phyloP scores from a whole-genome alignment of 2,329 filamentous ascomycete species.

The Fusarium napiforme region DNA sequence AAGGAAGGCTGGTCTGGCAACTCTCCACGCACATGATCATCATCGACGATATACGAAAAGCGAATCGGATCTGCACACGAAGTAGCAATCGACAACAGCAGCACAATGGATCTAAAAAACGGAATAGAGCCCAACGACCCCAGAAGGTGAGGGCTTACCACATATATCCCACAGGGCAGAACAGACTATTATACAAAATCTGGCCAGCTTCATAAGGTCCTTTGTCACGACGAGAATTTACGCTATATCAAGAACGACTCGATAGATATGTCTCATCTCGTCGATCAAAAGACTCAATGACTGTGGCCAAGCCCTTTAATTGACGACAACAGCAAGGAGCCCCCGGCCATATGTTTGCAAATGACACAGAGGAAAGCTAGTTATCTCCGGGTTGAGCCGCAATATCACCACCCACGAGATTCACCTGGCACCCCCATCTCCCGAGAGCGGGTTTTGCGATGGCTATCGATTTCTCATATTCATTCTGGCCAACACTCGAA shows the following conservation, averaged over 20 bases:
- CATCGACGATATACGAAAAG: background rate
- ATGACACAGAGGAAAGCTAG: background rate
- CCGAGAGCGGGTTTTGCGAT: background rate
- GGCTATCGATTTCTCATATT: background rate
- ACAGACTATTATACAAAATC: background rate
- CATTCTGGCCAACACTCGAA: background rate
- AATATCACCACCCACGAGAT: background rate
- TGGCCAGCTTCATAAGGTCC: background rate
- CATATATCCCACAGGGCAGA: background rate
- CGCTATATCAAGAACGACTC: background rate
- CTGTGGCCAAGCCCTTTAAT: background rate
- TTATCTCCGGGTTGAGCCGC: background rate
- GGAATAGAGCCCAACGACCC: background rate
- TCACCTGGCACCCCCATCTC: background rate
- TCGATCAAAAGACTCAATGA: background rate
- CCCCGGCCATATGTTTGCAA: too few relatives aligned
- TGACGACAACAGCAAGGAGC: rapidly evolving
- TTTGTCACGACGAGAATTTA: rapidly evolving
- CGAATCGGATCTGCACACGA: background rate
- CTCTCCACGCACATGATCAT: background rate
- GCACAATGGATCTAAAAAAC: background rate
- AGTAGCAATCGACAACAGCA: background rate
- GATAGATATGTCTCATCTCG: background rate
- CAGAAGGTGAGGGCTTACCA: background rate
- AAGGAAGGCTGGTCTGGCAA: background rate